Evolutionary conservation across 176 grass and related monocot genomes (phyloP), one percentile per base, ranked within the genome.

Genomic region (Bolboschoenus planiculmis): DNA sequence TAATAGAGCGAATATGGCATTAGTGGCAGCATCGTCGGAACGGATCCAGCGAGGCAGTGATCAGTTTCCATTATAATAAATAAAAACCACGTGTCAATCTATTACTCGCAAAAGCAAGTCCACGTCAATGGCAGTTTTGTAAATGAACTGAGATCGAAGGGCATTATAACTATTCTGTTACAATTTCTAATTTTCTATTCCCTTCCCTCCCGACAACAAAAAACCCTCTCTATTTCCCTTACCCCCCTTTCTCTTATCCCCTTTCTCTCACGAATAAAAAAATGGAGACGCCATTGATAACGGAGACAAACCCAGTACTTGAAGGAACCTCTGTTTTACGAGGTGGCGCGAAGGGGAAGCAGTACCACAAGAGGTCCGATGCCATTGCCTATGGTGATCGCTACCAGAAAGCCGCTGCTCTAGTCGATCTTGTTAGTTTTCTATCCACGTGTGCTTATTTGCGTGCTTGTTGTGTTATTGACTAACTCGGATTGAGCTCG

Each of bases 341-440:
- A 54, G 10, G 1, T 48, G 78, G 46, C 83, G 81, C 80, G 57
- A 37, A 20, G 84, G 33, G 40, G 13, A 95, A 67, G 90, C 48
- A 73, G 65, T 88, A 81, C 89, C 57, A 55, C 15, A 71, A 85
- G 31, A 90, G 92, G 64, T 78, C 84, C 9, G 92, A 95, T 72
- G 92, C 95, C 78, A 90, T 98, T 61, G 85, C 95, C 40, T 86
- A 91, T 81, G 92, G 95, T 73, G 87, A 91, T 68, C 91, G 61
- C 73, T 98, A 90, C 88, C 95, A 98, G 95, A 98, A 98, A 87
- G 95, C 95, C 36, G 95, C 95, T 10, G 95, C 95, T 31, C 95
- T 95, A 64, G 95, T 98, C 29, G 95, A 98, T 83, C 92, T 98
- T 21, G 95, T 97, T 53, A 42, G 89, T 90, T 83, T 70, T 71